Conservation (phyloP, 495 filamentous ascomycete genomes). For the Aspergillus campestris region DNA sequence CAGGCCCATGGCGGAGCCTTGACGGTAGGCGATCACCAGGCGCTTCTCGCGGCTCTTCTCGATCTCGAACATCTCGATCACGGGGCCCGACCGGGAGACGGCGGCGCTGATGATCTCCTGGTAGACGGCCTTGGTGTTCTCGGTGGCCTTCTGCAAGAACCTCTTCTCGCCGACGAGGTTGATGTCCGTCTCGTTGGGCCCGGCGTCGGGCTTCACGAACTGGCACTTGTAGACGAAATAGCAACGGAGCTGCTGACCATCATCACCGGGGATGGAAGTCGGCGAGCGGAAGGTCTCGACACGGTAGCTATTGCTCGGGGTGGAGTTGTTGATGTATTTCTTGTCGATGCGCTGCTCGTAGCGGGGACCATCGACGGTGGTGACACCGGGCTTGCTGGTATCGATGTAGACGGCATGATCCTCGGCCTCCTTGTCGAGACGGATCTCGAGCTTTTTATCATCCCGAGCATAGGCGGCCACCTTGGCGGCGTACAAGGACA, state of each 20-base stretch:
- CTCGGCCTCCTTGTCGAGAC: constrained; percentile 84
- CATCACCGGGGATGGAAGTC: constrained; percentile 59
- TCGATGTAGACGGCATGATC: constrained; percentile 99
- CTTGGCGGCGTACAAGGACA: constrained; percentile 94
- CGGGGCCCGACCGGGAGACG: constrained; percentile 75
- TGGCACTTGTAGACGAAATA: constrained; percentile 97
- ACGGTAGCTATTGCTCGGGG: constrained; percentile 63
- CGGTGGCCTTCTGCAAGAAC: constrained; percentile 90
- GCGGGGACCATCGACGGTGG: constrained; percentile 62
- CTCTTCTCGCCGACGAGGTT: constrained; percentile 88
- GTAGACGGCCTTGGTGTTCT: constrained; percentile 92
- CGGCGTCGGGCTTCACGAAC: constrained; percentile 67
- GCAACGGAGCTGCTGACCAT: constrained; percentile 78
- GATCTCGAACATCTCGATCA: constrained; percentile 97
- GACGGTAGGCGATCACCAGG: constrained; percentile 87
- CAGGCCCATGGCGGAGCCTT: constrained; percentile 83
- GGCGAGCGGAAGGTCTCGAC: constrained; percentile 93
- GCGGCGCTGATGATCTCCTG: constrained; percentile 84
- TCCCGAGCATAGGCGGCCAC: constrained; percentile 89
- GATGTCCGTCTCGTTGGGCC: constrained; percentile 73
- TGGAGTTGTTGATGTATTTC: constrained; percentile 79
- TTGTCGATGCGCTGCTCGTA: constrained; percentile 92
- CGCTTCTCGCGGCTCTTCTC: constrained; percentile 84
- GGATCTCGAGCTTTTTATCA: constrained; percentile 88
- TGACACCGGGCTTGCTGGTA: constrained; percentile 81